phyloP scores from a whole-genome alignment of 192 early-diverging fungal species.

The Gryganskiella cystojenkinii region DNA sequence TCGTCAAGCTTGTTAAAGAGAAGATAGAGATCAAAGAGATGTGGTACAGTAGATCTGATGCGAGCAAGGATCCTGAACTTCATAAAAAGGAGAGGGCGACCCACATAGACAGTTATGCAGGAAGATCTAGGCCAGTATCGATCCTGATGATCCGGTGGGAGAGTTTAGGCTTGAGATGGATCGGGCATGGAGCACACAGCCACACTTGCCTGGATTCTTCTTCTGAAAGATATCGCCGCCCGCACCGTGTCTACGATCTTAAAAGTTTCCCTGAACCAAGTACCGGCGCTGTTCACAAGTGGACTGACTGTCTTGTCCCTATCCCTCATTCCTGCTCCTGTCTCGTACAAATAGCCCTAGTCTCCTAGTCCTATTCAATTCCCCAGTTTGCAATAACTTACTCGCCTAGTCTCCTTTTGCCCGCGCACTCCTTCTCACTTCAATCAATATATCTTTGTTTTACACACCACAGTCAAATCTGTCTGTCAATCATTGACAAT shows the following conservation, averaged over 20 bases:
- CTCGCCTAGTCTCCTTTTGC: no score
- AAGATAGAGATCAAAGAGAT: constrained; percentile 9
- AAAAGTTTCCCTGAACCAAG: no score
- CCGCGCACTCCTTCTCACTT: no score
- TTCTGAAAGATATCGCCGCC: constrained; percentile 18
- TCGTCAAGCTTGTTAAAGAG: constrained; percentile 4
- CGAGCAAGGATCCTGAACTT: constrained; percentile 8
- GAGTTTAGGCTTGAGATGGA: constrained; percentile 25
- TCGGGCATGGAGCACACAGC: constrained; percentile 21
- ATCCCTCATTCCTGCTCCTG: no score
- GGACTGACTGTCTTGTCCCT: no score
- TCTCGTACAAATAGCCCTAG: no score
- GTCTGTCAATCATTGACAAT: no score
- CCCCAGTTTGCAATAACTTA: no score
- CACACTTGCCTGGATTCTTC: constrained; percentile 21
- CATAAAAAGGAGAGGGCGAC: constrained; percentile 2
- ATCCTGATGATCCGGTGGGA: constrained; percentile 25
- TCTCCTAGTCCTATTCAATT: no score
- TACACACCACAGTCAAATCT: no score
- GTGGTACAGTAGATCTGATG: constrained; percentile 7
- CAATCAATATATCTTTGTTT: no score
- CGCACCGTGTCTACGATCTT: constrained; percentile 26
- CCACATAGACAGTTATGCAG: constrained; percentile 6
- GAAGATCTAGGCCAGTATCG: constrained; percentile 21
- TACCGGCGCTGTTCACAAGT: no score